Percentiles rank a stretch among this genome's conserved stretches.
These are phyloP conservation scores for Chimonanthus praecox DNA, from an alignment of 164 flowering plant species.

Conservation along the genomic window DNA sequence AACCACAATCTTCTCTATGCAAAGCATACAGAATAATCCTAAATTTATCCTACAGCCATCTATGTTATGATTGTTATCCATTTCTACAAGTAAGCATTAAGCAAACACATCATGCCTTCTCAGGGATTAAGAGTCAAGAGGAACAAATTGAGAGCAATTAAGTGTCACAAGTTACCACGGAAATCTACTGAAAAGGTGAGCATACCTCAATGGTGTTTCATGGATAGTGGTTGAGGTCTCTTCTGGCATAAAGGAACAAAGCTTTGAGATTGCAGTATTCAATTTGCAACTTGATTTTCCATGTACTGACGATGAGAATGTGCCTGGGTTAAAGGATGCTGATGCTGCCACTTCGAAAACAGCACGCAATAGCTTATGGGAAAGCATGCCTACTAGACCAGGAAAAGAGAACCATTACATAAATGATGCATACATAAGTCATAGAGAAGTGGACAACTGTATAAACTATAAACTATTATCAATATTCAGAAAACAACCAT, in stretches of 20 bases:
- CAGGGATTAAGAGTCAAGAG: not conserved
- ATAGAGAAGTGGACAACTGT: not conserved
- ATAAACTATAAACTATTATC: not conserved
- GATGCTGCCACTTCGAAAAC: slow-evolving; percentile 36
- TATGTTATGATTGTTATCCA: too few species aligned
- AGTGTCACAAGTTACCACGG: not conserved
- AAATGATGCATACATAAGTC: not conserved
- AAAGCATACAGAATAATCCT: too few species aligned
- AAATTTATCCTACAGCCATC: too few species aligned
- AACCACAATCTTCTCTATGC: too few species aligned
- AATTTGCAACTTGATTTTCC: slow-evolving; percentile 19
- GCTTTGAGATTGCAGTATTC: slow-evolving; percentile 23
- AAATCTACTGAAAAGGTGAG: not conserved
- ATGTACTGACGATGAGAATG: slow-evolving; percentile 19
- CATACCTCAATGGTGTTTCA: slow-evolving; percentile 52
- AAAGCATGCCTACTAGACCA: slow-evolving; percentile 35
- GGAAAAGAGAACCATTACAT: not conserved
- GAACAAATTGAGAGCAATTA: not conserved
- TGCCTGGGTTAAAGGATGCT: slow-evolving; percentile 26
- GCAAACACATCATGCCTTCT: too few species aligned
- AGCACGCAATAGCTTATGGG: slow-evolving; percentile 29
- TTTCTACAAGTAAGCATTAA: too few species aligned
- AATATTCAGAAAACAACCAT: not conserved
- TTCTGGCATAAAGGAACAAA: slow-evolving; percentile 27
- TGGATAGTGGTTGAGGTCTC: slow-evolving; percentile 22